Percentiles rank a stretch among this genome's conserved stretches.
Evolutionary conservation across 768 basidiomycete genomes (phyloP).

Genomic region (Leccinum aurantiacum): DNA sequence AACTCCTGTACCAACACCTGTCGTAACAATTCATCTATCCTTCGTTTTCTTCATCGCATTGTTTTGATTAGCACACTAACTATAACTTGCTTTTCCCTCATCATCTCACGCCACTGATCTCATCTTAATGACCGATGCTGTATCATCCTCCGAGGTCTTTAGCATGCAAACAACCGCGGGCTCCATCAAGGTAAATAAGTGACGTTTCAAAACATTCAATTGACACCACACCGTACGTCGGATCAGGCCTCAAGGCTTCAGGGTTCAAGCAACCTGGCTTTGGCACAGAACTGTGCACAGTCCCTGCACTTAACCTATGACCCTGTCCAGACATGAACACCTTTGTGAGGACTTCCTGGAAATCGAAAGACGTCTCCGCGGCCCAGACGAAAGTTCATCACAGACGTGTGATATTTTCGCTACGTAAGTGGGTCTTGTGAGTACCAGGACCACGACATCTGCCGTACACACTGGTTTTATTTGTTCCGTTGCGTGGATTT

Average conservation of each 20-base stretch:
- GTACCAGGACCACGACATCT: not conserved
- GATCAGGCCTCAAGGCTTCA: conserved; percentile 4
- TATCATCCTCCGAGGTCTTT: conserved; percentile 7
- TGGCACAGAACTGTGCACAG: not conserved
- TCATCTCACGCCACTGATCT: conserved; percentile 7
- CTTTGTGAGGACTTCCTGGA: conserved; percentile 5
- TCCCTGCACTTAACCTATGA: conserved; percentile 1
- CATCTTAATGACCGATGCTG: conserved; percentile 8
- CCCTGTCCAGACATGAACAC: not conserved
- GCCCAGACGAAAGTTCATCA: not conserved
- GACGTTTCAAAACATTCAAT: not conserved
- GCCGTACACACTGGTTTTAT: not conserved
- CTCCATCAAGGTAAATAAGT: conserved; percentile 1
- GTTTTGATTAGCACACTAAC: conserved; percentile 19
- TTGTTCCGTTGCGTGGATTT: not conserved
- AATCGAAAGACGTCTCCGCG: conserved; percentile 10
- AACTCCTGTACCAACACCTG: conserved; percentile 16
- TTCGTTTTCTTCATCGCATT: conserved; percentile 4
- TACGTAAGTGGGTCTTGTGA: not conserved
- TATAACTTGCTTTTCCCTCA: conserved; percentile 1
- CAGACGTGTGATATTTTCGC: conserved; percentile 1
- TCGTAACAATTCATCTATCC: conserved; percentile 5
- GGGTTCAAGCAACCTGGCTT: not conserved
- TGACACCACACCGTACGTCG: not conserved
- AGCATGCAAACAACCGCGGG: conserved; percentile 1